A percentile compares a stretch with the other conserved stretches of the same genome.
These are phyloP conservation scores for Pyricularia grisea DNA, from an alignment of 2,329 filamentous ascomycete species.

Conservation along the genomic window DNA sequence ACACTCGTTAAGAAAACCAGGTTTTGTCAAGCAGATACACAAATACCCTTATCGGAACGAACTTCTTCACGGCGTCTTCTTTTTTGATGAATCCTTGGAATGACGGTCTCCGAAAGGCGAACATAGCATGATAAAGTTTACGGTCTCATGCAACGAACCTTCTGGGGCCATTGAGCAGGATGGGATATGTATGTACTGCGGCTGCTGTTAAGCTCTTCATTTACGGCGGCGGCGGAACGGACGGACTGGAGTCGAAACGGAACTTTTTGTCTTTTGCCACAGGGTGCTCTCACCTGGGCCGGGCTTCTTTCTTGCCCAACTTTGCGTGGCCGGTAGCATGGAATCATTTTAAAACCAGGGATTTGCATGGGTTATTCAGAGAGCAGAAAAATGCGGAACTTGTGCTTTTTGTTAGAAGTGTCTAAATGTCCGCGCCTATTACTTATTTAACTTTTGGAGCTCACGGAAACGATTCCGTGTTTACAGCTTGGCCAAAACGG, in stretches of 20 bases:
- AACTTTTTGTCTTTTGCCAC: slow-evolving; percentile 7
- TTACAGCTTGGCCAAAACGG: slow-evolving; percentile 44
- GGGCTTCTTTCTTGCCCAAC: slow-evolving; percentile 8
- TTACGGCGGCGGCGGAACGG: slow-evolving; percentile 5
- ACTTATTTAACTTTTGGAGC: neutral
- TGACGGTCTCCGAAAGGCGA: neutral
- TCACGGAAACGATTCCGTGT: neutral
- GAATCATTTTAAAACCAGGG: slow-evolving; percentile 10
- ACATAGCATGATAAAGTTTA: neutral
- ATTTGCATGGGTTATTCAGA: slow-evolving; percentile 9
- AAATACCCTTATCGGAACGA: slow-evolving; percentile 8
- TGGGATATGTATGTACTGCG: neutral
- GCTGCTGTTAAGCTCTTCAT: slow-evolving; percentile 7
- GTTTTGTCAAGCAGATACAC: slow-evolving; percentile 8
- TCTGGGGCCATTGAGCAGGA: neutral
- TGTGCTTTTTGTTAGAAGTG: neutral
- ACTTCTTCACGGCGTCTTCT: slow-evolving; percentile 10
- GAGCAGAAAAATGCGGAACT: neutral
- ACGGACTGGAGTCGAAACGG: slow-evolving; percentile 5
- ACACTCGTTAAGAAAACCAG: slow-evolving; percentile 59
- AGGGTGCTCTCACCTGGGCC: slow-evolving; percentile 10
- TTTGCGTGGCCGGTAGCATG: slow-evolving; percentile 12
- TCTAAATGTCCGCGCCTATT: neutral
- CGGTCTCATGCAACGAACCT: neutral
- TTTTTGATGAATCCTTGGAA: slow-evolving; percentile 13